These are phyloP conservation scores for Podaxis sp. DNA, from an alignment of 768 basidiomycete species.

Conservation along the genomic window DNA sequence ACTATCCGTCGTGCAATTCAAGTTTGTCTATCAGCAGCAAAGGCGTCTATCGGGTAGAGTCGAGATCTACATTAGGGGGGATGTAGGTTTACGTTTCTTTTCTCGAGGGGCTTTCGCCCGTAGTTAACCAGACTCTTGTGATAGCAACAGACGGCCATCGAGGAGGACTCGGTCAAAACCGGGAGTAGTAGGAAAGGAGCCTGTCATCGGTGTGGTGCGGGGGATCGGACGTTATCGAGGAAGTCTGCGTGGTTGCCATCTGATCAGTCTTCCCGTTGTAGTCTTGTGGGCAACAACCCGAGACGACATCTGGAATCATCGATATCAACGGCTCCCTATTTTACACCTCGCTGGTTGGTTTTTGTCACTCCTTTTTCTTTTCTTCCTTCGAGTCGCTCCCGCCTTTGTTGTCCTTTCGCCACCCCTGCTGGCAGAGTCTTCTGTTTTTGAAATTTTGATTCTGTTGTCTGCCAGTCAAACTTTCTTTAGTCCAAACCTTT, in stretches of 20 bases:
- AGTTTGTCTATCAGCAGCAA: no score
- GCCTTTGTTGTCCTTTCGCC: not conserved
- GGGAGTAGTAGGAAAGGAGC: not conserved
- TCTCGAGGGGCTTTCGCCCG: no score
- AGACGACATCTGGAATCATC: constrained; percentile 5
- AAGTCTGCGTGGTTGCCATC: not conserved
- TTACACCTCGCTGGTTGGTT: constrained; percentile 7
- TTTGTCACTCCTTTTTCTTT: constrained; percentile 1
- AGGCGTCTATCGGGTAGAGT: no score
- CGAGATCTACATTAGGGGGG: no score
- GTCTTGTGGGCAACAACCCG: not conserved
- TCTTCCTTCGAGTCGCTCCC: not conserved
- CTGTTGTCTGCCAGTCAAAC: constrained; percentile 20
- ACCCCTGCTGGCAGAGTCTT: constrained; percentile 12
- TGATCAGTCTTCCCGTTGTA: not conserved
- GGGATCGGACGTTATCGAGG: not conserved
- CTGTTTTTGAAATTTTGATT: not conserved
- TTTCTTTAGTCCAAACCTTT: constrained; percentile 18
- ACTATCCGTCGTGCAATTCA: no score
- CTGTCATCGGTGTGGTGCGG: not conserved
- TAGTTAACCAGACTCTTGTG: not conserved
- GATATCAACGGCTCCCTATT: not conserved
- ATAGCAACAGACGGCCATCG: not conserved
- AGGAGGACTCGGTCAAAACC: not conserved
- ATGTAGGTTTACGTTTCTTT: no score